phyloP scores from a whole-genome alignment of 2,329 filamentous ascomycete genomes.

The Phoma sp. region DNA sequence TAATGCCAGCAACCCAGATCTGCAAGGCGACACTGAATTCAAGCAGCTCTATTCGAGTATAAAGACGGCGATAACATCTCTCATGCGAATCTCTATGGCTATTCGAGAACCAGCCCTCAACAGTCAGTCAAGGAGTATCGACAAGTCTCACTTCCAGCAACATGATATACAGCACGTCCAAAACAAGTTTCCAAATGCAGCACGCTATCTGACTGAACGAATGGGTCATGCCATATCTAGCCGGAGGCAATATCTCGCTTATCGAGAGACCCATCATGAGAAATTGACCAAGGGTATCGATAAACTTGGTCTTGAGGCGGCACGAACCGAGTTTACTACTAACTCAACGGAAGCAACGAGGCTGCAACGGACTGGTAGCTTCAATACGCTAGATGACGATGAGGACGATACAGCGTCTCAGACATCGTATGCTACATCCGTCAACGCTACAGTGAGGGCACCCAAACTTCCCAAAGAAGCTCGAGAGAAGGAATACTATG shows the following conservation, averaged over 20 bases:
- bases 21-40: not conserved
- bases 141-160: constrained; percentile 34
- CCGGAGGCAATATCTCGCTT: constrained; percentile 42
- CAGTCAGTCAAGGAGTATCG: constrained; percentile 34
- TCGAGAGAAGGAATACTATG: constrained; percentile 31
- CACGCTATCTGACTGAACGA: constrained; percentile 23
- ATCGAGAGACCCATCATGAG: constrained; percentile 41
- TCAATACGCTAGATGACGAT: constrained; percentile 12
- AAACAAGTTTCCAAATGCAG: not conserved
- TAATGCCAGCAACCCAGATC: not conserved
- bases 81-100: constrained; percentile 43
- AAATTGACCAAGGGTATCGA: constrained; percentile 36
- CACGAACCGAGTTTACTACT: constrained; percentile 24
- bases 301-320: constrained; percentile 24
- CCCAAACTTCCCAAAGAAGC: constrained; percentile 32
- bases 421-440: constrained; percentile 37
- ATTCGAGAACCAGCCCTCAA: constrained; percentile 43
- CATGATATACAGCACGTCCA: constrained; percentile 29
- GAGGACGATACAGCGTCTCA: constrained; percentile 30
- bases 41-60: constrained; percentile 24
- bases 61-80: constrained; percentile 33
- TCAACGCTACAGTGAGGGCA: constrained; percentile 27
- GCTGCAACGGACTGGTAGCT: constrained; percentile 2
- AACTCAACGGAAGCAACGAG: constrained; percentile 28
- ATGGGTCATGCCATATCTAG: constrained; percentile 42